Evolutionary conservation across 768 basidiomycete genomes (phyloP).

Genomic region (Auriscalpium orientale): DNA sequence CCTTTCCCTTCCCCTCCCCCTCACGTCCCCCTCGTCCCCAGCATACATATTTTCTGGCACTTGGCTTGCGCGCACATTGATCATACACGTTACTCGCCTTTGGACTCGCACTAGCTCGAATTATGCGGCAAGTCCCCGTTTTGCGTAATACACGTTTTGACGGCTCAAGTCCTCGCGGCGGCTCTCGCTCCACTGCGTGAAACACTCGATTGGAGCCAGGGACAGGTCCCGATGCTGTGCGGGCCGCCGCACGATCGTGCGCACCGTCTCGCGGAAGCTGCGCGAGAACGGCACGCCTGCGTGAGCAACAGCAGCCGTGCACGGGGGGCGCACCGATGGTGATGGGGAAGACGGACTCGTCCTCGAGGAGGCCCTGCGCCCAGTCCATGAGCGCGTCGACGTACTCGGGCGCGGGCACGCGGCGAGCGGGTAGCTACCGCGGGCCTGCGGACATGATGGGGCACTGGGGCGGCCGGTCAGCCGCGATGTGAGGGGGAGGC

Average conservation of each 20-base stretch:
- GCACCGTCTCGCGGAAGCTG: conserved; percentile 59
- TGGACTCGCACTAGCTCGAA: no score
- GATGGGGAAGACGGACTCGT: conserved; percentile 88
- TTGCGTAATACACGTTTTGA: no score
- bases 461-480: conserved; percentile 42
- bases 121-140: no score
- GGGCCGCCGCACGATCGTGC: conserved; percentile 76
- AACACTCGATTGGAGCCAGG: no score
- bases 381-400: conserved; percentile 99
- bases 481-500: neutral
- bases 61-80: no score
- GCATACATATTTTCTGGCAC: neutral
- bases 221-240: no score
- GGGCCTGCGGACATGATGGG: conserved; percentile 97
- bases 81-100: no score
- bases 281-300: conserved; percentile 7
- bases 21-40: neutral
- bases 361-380: conserved; percentile 89
- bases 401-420: conserved; percentile 79
- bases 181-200: no score
- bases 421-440: conserved; percentile 41
- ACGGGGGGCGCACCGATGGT: conserved; percentile 70
- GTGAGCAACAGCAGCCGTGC: no score
- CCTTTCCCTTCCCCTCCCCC: neutral
- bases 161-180: no score